Conservation (phyloP, 2,329 filamentous ascomycete genomes). For the Dactylellina haptotyla region DNA sequence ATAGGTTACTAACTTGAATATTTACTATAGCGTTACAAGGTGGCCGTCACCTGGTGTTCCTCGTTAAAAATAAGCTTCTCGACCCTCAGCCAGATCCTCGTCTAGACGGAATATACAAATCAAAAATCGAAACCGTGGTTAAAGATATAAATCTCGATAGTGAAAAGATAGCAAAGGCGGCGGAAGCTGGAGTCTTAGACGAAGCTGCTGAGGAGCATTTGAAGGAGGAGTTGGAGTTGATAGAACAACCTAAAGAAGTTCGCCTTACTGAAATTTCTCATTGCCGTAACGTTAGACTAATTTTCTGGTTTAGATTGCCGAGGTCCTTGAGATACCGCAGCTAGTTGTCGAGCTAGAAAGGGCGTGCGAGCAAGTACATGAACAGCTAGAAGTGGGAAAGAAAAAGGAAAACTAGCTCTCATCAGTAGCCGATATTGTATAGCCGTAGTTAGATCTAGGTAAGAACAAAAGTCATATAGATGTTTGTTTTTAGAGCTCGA, state of each 20-base stretch:
- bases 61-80: conserved; percentile 78
- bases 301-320: conserved; percentile 65
- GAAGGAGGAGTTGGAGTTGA: conserved; percentile 58
- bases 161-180: conserved; percentile 60
- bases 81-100: conserved; percentile 72
- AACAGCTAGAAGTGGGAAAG: conserved; percentile 59
- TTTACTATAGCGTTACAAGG: conserved; percentile 73
- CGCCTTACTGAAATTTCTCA: background rate
- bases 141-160: conserved; percentile 10
- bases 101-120: conserved; percentile 77
- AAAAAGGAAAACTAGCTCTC: conserved; percentile 14
- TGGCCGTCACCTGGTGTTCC: conserved; percentile 83
- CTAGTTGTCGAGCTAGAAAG: conserved; percentile 78
- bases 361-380: conserved; percentile 76
- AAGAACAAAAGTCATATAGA: background rate
- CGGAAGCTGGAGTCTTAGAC: conserved; percentile 59
- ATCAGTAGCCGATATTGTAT: background rate
- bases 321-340: conserved; percentile 74
- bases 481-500: background rate
- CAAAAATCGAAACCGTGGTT: conserved; percentile 35
- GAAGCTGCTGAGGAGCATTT: conserved; percentile 58
- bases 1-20: conserved; percentile 1
- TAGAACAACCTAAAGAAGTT: conserved; percentile 59
- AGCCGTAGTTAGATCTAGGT: background rate
- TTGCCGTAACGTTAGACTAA: conserved; percentile 11